Evolutionary conservation across 192 early-diverging fungal genomes (phyloP), one percentile per base, ranked within the genome.

Genomic region (Ambispora gerdemannii): DNA sequence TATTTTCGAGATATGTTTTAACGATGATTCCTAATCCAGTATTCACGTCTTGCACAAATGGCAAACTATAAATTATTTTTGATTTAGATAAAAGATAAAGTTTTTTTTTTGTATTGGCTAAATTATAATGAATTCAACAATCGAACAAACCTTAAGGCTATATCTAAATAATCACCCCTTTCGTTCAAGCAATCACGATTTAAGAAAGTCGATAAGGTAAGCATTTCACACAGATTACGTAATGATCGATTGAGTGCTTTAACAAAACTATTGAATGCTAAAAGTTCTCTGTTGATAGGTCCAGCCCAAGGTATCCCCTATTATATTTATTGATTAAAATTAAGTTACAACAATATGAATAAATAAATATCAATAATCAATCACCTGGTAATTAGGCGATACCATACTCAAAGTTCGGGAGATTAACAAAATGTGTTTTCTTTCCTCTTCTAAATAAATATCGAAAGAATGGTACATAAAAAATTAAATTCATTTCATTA

Each of bases 211-310:
- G 81, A 78, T 8, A 89, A 69, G 2, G 80, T 77, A 10, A 84
- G 62, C 70, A 87, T 83, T 68, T 89, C 88, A 51, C 78, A 74
- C 50, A 89, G 34, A 50, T 87, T 88, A 50, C 88, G 80, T 27
- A 84, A 79, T 24, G 81, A 80, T n/a, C 86, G 82, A 34, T 78
- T 86, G 27, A 88, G 55, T 0, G 82, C 75, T 63, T 87, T 86
- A n/a, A 79, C 85, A 55, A 89, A 81, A 73, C 89, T 90, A 76
- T 84, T 86, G 77, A 92, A 92, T 15, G 82, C 87, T 31, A 93
- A 77, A 38, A 92, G 67, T 60, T 93, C 90, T 32, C 89, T 83
- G 76, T 77, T 88, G 58, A 88, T 78, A 4, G 84, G 83, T 11
- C 82, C 91, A 66, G 79, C 72, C 83, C 83, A 87, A 27, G 74